These are phyloP conservation scores for Pyrenula aspistea DNA, from an alignment of 495 filamentous ascomycete species.

Conservation along the genomic window DNA sequence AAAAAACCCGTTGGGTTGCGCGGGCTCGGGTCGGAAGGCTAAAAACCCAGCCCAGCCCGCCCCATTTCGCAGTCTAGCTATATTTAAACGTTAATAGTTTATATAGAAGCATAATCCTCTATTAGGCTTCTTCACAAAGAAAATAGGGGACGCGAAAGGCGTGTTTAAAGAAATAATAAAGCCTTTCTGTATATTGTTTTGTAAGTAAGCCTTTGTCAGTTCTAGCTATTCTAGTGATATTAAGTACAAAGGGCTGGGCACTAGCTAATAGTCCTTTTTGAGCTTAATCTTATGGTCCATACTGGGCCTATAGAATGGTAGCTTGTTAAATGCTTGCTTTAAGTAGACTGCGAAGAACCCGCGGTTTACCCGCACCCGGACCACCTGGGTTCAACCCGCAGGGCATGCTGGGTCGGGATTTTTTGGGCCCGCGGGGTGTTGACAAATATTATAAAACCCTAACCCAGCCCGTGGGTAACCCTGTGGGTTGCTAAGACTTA, in stretches of 20 bases:
- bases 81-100: conserved; percentile 3
- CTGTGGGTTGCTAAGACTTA: too few species aligned
- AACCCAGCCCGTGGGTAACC: too few species aligned
- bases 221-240: not conserved
- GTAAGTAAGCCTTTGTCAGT: not conserved
- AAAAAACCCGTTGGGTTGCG: too few species aligned
- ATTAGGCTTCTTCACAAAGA: not conserved
- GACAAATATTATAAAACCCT: too few species aligned
- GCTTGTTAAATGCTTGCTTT: not conserved
- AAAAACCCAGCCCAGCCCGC: too few species aligned
- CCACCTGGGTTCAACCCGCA: too few species aligned
- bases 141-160: not conserved
- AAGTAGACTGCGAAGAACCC: too few species aligned
- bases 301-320: not conserved
- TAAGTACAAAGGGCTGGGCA: not conserved
- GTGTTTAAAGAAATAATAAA: not conserved
- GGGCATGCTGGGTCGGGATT: too few species aligned
- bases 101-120: not conserved
- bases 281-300: not conserved
- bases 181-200: not conserved
- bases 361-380: too few species aligned
- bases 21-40: too few species aligned
- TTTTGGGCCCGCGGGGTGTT: too few species aligned
- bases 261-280: not conserved
- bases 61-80: too few species aligned